Base-by-base conservation (phyloP, 129 eudicot genomes). In the Erigeron canadensis region DNA sequence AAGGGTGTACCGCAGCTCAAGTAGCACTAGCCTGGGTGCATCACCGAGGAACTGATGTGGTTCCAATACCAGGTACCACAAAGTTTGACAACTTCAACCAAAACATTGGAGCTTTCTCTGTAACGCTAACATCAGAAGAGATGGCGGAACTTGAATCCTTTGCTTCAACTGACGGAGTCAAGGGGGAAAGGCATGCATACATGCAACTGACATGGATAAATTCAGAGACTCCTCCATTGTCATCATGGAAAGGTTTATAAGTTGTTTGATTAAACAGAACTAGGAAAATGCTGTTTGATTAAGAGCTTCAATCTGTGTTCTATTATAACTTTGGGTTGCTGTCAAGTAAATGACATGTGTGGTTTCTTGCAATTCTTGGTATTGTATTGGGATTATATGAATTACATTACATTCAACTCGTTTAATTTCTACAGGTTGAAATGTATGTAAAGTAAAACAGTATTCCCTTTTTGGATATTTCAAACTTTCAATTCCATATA, bases 11-110 rank as follows among this genome's bases (percentile, higher is more conserved):
- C 7, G 72, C 91, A 0, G 77, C 84, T 10, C 91, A 86, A 56
- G 84, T 86, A 10, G 81, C 91, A 17, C 46, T 86, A 28, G 91
- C 88, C 0, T 86, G 91, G 91, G 77, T 86, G 15, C 86, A 86
- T 41, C 91, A 86, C 75, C 91, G 71, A 54, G 91, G 91, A 40
- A 62, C 65, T 8, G 88, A 86, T 61, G 91, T 83, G 47, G 68
- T 80, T 39, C 91, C 91, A 1, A 83, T 86, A 8, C 91, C 91
- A 2, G 90, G 90, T 1, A 86, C 87, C 70, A 86, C 90, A 55
- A 86, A 80, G 81, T 63, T 73, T 8, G 84, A 76, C 17, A 86
- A 86, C 57, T 63, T 86, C 6, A 77, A 74, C 43, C 80, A 83
- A 50, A 86, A 86, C 67, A 74, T 80, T 2, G 78, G 78, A 54